Evolutionary conservation across 2,329 filamentous ascomycete species (phyloP).

Genomic region (Fusarium sp.): DNA sequence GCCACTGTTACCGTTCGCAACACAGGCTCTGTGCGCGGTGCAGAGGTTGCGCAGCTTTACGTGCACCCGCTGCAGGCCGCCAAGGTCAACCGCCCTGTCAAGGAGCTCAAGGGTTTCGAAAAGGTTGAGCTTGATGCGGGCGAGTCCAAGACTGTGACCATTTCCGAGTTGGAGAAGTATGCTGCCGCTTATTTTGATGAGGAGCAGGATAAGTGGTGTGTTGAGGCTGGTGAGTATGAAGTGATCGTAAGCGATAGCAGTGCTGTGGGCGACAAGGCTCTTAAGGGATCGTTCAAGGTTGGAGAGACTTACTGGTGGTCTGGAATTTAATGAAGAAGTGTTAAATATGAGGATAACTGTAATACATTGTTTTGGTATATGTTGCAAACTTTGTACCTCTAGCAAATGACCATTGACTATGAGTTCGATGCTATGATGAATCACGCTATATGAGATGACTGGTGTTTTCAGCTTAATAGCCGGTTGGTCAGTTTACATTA

Average conservation of each 20-base stretch:
- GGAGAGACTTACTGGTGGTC: constrained; percentile 76
- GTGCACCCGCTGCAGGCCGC: constrained; percentile 65
- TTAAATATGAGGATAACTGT: background rate
- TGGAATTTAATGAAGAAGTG: constrained; percentile 58
- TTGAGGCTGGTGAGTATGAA: constrained; percentile 74
- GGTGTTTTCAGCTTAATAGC: too few species aligned
- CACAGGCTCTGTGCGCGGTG: constrained; percentile 66
- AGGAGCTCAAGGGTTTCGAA: constrained; percentile 74
- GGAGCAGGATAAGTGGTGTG: constrained; percentile 72
- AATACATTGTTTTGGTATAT: background rate
- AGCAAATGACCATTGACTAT: too few species aligned
- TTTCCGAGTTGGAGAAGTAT: constrained; percentile 73
- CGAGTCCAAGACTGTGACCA: constrained; percentile 67
- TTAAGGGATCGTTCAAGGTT: constrained; percentile 68
- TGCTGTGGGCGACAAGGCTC: constrained; percentile 60
- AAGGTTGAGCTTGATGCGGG: constrained; percentile 74
- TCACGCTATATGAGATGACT: too few species aligned
- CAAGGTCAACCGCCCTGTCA: constrained; percentile 67
- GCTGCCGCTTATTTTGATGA: constrained; percentile 80
- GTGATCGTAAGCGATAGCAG: constrained; percentile 73
- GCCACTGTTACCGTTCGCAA: constrained; percentile 71
- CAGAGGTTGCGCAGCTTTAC: constrained; percentile 71
- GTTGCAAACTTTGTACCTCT: background rate
- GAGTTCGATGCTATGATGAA: too few species aligned
- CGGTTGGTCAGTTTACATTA: too few species aligned